These are phyloP conservation scores for Daphne laureola DNA, from an alignment of 441 rosid genomes.

Conservation along the genomic window DNA sequence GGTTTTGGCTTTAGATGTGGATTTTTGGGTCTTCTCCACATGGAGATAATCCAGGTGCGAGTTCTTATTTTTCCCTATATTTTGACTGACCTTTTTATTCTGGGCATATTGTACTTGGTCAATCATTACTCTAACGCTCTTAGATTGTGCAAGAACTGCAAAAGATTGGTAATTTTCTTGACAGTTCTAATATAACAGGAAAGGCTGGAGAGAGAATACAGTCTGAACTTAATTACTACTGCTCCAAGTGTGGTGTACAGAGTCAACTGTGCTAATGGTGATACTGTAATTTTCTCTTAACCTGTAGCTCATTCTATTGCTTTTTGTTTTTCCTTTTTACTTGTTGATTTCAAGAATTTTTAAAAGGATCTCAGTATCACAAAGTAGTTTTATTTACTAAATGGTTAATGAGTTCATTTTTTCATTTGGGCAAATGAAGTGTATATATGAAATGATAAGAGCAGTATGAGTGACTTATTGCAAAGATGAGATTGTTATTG, in stretches of 20 bases:
- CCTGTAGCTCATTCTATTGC: slow-evolving; percentile 8
- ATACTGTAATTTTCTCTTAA: slow-evolving; percentile 63
- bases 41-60: slow-evolving; percentile 98
- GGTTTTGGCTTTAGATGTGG: slow-evolving; percentile 99
- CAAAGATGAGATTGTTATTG: no score
- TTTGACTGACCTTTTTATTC: neutral
- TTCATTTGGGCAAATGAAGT: no score
- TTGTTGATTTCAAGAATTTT: slow-evolving; percentile 10
- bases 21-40: slow-evolving; percentile 96
- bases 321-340: slow-evolving; percentile 9
- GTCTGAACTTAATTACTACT: slow-evolving; percentile 89
- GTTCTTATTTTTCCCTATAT: slow-evolving; percentile 10
- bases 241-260: slow-evolving; percentile 98
- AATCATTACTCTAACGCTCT: neutral
- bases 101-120: neutral
- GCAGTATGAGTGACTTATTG: no score
- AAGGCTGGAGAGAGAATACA: slow-evolving; percentile 98
- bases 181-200: slow-evolving; percentile 48
- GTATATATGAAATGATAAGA: no score
- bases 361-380: slow-evolving; percentile 6
- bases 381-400: neutral
- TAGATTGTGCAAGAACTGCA: slow-evolving; percentile 5
- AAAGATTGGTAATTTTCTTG: slow-evolving; percentile 8
- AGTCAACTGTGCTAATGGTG: slow-evolving; percentile 66
- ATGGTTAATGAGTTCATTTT: no score